Evolutionary conservation across 2,329 filamentous ascomycete genomes (phyloP), one percentile per base, ranked within the genome.

Genomic region (Fusarium mangiferae): DNA sequence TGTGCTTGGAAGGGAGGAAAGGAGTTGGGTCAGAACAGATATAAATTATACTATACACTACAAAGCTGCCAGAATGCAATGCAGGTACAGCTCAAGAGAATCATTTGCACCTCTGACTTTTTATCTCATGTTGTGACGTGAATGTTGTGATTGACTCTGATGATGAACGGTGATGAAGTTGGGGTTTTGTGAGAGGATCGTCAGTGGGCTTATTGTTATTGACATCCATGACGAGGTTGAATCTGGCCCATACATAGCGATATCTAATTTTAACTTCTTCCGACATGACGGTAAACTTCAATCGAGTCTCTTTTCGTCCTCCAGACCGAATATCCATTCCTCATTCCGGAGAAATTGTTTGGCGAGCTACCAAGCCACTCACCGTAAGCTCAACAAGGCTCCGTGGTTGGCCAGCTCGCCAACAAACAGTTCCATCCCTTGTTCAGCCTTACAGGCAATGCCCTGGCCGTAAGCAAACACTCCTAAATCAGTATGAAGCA

Each of bases 21-120:
- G 68, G 66, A 69, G 66, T 68, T 54, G 56, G 51, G 63, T 38
- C 45, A 58, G 56, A 66, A 68, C 59, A 64, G 73, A 78, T 78
- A 77, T 74, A 77, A 49, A 75, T 57, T 77, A 78, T 74, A 78
- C 75, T 75, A 78, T 77, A 78, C 70, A 78, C 68, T 61, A 70
- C 70, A 62, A 64, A 68, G 68, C 76, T 67, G 66, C 68, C 76
- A 78, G 76, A 78, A 78, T 78, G 76, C 76, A 48, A 78, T 68
- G 68, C 62, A 61, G 72, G 75, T 76, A 78, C 68, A 60, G 74
- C 67, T 69, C 46, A 75, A 74, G 66, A 75, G 66, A 75, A 69
- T 70, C 55, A 67, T 63, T 70, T 67, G 58, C 56, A 68, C 72
- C 61, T 73, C 54, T 51, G 42, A 61, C 26, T 30, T 24, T 24